Evolutionary conservation across 1,139 yeast species (phyloP).

Genomic region (Protomyces pachydermus): DNA sequence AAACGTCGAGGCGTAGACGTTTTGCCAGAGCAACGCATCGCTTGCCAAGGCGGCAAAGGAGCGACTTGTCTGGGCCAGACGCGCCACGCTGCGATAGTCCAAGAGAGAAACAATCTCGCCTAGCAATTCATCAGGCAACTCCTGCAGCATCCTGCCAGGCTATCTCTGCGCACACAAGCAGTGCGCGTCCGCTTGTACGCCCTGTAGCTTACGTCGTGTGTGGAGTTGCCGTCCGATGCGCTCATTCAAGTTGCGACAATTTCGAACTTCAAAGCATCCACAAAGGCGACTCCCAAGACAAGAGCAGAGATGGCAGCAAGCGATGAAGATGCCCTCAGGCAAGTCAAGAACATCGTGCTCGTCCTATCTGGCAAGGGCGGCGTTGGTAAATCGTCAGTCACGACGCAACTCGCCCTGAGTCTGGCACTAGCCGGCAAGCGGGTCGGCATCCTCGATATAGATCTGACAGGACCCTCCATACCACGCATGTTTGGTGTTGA

Average conservation of each 20-base stretch:
- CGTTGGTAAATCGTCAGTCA: slow-evolving; percentile 93
- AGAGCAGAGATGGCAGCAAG: neutral
- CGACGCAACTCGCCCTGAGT: slow-evolving; percentile 83
- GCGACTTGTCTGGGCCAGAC: neutral
- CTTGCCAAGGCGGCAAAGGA: neutral
- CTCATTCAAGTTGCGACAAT: too few relatives aligned
- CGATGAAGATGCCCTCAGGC: slow-evolving; percentile 39
- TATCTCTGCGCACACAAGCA: neutral
- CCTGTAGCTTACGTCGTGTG: too few relatives aligned
- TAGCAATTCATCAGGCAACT: slow-evolving; percentile 12
- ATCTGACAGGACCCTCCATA: slow-evolving; percentile 91
- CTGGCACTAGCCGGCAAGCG: slow-evolving; percentile 63
- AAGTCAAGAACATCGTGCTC: slow-evolving; percentile 71
- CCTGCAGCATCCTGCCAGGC: neutral
- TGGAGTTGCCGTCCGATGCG: too few relatives aligned
- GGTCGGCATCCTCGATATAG: slow-evolving; percentile 92
- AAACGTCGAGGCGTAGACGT: neutral
- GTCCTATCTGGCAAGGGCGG: slow-evolving; percentile 95
- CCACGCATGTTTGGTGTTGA: slow-evolving; percentile 97
- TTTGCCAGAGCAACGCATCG: neutral
- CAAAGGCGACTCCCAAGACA: too few relatives aligned
- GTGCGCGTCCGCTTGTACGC: too few relatives aligned
- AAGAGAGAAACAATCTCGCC: slow-evolving; percentile 5
- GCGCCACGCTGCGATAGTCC: slow-evolving; percentile 5
- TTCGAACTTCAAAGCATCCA: too few relatives aligned